These are phyloP conservation scores for Aspergillus novoparasiticus DNA, from an alignment of 2,329 filamentous ascomycete genomes.

Conservation along the genomic window DNA sequence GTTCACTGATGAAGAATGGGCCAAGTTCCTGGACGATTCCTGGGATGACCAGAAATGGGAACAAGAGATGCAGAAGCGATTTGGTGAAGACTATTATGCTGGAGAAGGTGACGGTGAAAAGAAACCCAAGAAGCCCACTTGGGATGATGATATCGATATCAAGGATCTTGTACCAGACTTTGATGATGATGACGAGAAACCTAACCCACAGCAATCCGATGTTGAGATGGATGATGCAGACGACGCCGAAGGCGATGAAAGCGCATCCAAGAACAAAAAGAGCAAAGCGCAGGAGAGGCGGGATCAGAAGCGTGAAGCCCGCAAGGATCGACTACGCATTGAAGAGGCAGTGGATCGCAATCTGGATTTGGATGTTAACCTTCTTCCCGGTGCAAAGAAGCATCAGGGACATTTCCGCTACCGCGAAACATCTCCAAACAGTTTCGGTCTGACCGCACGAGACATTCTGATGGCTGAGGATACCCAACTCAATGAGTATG, in stretches of 20 bases:
- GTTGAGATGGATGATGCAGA: slow-evolving; percentile 48
- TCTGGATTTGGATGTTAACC: slow-evolving; percentile 71
- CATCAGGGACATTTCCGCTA: slow-evolving; percentile 73
- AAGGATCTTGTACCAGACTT: slow-evolving; percentile 88
- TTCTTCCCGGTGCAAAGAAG: slow-evolving; percentile 58
- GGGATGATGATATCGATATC: slow-evolving; percentile 98
- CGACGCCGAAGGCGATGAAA: slow-evolving; percentile 38
- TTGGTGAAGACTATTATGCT: slow-evolving; percentile 89
- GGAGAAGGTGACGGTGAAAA: slow-evolving; percentile 58
- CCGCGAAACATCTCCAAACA: slow-evolving; percentile 86
- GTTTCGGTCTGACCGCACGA: slow-evolving; percentile 83
- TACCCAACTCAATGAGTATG: slow-evolving; percentile 82
- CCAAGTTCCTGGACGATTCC: slow-evolving; percentile 78
- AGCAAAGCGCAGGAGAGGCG: slow-evolving; percentile 53
- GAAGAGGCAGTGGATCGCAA: slow-evolving; percentile 83
- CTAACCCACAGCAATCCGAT: slow-evolving; percentile 60
- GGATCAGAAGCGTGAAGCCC: slow-evolving; percentile 70
- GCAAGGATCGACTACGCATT: slow-evolving; percentile 78
- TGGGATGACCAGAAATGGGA: slow-evolving; percentile 94
- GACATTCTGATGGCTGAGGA: slow-evolving; percentile 94
- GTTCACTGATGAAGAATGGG: slow-evolving; percentile 77
- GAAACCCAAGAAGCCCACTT: slow-evolving; percentile 79
- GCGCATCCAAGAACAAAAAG: slow-evolving; percentile 45
- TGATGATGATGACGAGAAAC: slow-evolving; percentile 68
- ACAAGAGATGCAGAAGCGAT: slow-evolving; percentile 81